phyloP scores from a whole-genome alignment of 306 rosid species.

The Prunus davidiana region DNA sequence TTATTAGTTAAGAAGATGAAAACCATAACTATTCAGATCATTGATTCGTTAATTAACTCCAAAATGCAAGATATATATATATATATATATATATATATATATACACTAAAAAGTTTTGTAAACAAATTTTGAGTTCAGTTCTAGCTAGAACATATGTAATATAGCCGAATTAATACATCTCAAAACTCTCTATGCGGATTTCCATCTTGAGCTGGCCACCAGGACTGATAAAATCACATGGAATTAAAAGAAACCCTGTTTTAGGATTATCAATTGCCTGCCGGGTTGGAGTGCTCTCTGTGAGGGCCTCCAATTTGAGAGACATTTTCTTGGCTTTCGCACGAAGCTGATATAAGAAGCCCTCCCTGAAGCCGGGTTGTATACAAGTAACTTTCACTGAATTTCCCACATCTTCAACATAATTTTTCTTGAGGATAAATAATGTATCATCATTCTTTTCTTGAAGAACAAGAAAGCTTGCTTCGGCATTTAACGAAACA shows the following conservation, averaged over 20 bases:
- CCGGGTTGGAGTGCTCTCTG: constrained; percentile 30
- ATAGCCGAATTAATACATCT: no score
- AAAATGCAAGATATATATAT: no score
- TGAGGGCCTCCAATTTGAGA: constrained; percentile 37
- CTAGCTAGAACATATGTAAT: no score
- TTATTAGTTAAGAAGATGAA: no score
- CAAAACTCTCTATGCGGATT: constrained; percentile 26
- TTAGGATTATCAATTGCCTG: constrained; percentile 12
- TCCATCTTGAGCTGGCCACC: constrained; percentile 34
- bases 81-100: no score
- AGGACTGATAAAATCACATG: constrained; percentile 27
- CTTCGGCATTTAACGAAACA: constrained; percentile 15
- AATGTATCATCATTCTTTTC: constrained; percentile 36
- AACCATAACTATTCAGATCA: no score
- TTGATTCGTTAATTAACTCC: no score
- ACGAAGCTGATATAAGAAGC: constrained; percentile 37
- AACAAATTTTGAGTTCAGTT: no score
- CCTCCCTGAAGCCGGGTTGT: constrained; percentile 32
- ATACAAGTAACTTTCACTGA: constrained; percentile 39
- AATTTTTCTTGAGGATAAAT: constrained; percentile 40
- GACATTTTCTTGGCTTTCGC: constrained; percentile 26
- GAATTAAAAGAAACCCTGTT: constrained; percentile 44
- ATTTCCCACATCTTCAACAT: constrained; percentile 36
- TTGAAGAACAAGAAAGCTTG: constrained; percentile 35
- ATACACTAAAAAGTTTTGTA: no score